Evolutionary conservation across 768 basidiomycete species (phyloP), one percentile per base, ranked within the genome.

Genomic region (Termitomyces sp.): DNA sequence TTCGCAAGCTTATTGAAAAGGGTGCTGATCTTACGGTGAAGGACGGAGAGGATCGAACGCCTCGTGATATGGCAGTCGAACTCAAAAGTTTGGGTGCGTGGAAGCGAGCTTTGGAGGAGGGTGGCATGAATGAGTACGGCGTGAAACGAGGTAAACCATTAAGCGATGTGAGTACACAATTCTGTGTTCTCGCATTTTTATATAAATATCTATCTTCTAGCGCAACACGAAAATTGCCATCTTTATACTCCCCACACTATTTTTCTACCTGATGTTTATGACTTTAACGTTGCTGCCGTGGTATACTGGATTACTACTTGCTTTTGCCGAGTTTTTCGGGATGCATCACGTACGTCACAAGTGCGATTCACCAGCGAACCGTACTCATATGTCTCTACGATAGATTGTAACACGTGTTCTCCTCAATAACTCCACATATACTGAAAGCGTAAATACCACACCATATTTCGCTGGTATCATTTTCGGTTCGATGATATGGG

Each of bases 381-480:
- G 53, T 45, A 66, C 55, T 14, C 25, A 58, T 5, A 23, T 11
- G 38, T 16, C 41, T 54, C 60, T 29, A 51, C 58, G 21, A 31
- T 65, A 89, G 89, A 82, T 90, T 69, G 90, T 94, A 53, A 91
- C 89, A 7, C 88, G 90, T 16, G 91, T 94, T 6, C 77, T 97
- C 5, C 78, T 96, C 44, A 92, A 92, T 71, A 87, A 89, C 65
- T 78, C 83, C 32, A 87, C 83, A 3, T 90, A 92, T 63, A 91
- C 89, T 10, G 92, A 93, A 59, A 86, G 83, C 43, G 85, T 98
- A 43, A 87, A 85, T 29, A 83, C 86, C 62, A 93, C 91, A 55
- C 95, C 95, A 0, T 97, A 98, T 72, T 95, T 98, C 65, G 85
- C 92, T 0, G 89, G 92, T 10, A 93, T 99, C 60, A 97, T 99